phyloP scores from a whole-genome alignment of 345 rosid genomes.

The Turritis glabra region DNA sequence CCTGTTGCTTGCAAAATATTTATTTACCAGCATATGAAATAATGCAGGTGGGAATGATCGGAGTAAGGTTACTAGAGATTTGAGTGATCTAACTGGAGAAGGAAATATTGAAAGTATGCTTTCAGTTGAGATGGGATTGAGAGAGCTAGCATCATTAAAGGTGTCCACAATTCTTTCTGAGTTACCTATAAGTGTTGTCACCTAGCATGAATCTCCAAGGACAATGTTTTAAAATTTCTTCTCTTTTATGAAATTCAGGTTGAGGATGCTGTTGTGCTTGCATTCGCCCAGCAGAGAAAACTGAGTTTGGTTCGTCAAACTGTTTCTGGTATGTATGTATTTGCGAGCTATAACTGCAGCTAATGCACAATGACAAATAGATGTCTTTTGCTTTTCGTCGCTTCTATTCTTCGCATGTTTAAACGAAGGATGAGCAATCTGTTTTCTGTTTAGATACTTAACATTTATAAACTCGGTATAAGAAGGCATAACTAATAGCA shows the following conservation, averaged over 20 bases:
- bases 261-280: conserved; percentile 91
- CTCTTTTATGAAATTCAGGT: conserved; percentile 48
- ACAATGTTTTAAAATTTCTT: neutral
- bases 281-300: conserved; percentile 64
- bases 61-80: conserved; percentile 64
- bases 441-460: neutral
- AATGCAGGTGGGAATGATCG: conserved; percentile 62
- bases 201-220: conserved; percentile 5
- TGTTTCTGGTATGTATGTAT: conserved; percentile 49
- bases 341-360: neutral
- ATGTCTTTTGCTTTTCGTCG: neutral
- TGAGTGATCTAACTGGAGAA: conserved; percentile 92
- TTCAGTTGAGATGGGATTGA: conserved; percentile 98
- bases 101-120: conserved; percentile 99
- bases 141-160: conserved; percentile 96
- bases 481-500: neutral
- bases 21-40: conserved; percentile 39
- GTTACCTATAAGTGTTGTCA: conserved; percentile 16
- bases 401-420: neutral
- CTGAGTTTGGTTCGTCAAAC: conserved; percentile 59
- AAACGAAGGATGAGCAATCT: neutral
- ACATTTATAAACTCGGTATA: conserved; percentile 2
- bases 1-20: neutral
- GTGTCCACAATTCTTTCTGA: conserved; percentile 38
- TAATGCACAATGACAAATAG: neutral